Conservation (phyloP, 1,284 basidiomycete genomes). For the Coniferiporia weirii region DNA sequence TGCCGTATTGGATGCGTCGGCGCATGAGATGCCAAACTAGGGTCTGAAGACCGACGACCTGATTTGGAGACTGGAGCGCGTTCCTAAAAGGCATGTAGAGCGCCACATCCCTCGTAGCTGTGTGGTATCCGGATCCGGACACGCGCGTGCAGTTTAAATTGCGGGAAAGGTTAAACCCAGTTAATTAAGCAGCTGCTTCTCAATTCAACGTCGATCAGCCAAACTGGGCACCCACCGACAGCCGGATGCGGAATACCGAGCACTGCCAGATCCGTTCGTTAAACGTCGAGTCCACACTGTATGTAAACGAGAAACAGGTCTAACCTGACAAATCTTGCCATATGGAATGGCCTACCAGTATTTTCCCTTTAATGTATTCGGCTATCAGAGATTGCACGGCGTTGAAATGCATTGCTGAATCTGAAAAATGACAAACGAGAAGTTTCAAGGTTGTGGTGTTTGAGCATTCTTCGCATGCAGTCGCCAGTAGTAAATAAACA, state of each 20-base stretch:
- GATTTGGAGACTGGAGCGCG: slow-evolving; percentile 56
- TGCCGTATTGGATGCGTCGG: slow-evolving; percentile 63
- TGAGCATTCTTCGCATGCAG: no score
- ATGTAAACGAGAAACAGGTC: slow-evolving; percentile 17
- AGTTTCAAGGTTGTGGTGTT: slow-evolving; percentile 21
- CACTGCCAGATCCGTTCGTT: slow-evolving; percentile 37
- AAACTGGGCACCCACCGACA: slow-evolving; percentile 28
- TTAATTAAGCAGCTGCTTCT: not conserved
- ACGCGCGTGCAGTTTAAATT: slow-evolving; percentile 1
- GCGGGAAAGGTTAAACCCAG: slow-evolving; percentile 3
- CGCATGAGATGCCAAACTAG: slow-evolving; percentile 77
- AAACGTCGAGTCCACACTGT: slow-evolving; percentile 12
- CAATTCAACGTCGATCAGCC: slow-evolving; percentile 6
- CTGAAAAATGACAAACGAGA: slow-evolving; percentile 29
- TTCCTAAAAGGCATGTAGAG: slow-evolving; percentile 76
- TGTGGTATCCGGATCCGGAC: not conserved
- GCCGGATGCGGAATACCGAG: slow-evolving; percentile 78
- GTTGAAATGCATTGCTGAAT: slow-evolving; percentile 47
- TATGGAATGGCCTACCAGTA: slow-evolving; percentile 67
- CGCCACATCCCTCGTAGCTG: slow-evolving; percentile 70
- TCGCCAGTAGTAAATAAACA: not conserved
- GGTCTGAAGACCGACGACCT: slow-evolving; percentile 66
- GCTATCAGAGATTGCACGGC: slow-evolving; percentile 61
- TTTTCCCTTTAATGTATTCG: slow-evolving; percentile 56
- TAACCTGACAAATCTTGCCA: slow-evolving; percentile 76